These are phyloP conservation scores for Hygrocybe coccinea DNA, from an alignment of 768 basidiomycete species.

Conservation along the genomic window DNA sequence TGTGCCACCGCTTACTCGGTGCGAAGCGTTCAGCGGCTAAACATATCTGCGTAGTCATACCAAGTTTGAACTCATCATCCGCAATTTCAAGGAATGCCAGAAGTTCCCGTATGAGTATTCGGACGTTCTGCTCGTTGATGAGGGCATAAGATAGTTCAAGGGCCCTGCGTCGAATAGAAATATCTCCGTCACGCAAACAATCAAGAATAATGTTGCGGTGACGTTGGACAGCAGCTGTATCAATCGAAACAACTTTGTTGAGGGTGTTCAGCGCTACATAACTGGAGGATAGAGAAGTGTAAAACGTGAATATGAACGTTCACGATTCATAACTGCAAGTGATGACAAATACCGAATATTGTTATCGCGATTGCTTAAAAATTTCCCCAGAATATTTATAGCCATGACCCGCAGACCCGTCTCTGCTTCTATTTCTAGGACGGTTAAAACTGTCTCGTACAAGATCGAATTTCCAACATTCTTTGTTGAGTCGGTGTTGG, in stretches of 20 bases:
- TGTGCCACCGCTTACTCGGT: conserved; percentile 98
- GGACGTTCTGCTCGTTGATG: conserved; percentile 91
- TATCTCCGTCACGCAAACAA: conserved; percentile 97
- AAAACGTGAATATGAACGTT: not conserved
- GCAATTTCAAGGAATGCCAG: conserved; percentile 96
- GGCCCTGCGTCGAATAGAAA: conserved; percentile 94
- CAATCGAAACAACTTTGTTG: conserved; percentile 96
- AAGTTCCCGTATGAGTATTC: conserved; percentile 85
- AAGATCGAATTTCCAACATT: conserved; percentile 98
- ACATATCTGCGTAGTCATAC: conserved; percentile 96
- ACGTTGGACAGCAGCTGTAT: conserved; percentile 96
- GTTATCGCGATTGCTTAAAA: conserved; percentile 95
- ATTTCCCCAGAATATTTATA: conserved; percentile 98
- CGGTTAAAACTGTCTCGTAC: conserved; percentile 94
- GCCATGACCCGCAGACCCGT: conserved; percentile 96
- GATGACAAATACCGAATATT: conserved; percentile 77
- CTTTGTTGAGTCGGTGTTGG: conserved; percentile 95
- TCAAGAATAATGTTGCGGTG: conserved; percentile 99
- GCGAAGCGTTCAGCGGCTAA: conserved; percentile 94
- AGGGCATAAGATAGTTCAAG: conserved; percentile 96
- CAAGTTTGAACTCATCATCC: conserved; percentile 97
- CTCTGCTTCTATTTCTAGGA: conserved; percentile 96
- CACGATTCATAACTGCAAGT: not conserved
- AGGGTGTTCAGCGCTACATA: conserved; percentile 98
- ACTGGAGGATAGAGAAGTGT: conserved; percentile 38